These are phyloP conservation scores for Xylaria sp. DNA, from an alignment of 2,329 filamentous ascomycete species.

Conservation along the genomic window DNA sequence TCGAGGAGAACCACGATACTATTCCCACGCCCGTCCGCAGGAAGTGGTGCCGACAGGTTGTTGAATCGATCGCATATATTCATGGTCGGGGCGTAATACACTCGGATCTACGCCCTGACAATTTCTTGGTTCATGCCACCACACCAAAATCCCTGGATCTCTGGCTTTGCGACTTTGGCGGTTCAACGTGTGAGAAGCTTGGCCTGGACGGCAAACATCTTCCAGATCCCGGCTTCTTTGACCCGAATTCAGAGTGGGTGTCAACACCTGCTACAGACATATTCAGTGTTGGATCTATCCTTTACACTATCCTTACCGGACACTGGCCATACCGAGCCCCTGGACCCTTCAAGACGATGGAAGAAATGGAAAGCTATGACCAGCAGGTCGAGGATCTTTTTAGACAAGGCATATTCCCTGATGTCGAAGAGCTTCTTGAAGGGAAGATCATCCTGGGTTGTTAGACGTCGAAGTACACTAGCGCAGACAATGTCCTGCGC, in stretches of 20 bases:
- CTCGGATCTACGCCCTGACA: slow-evolving; percentile 8
- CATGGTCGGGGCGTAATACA: slow-evolving; percentile 8
- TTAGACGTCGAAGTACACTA: slow-evolving; percentile 15
- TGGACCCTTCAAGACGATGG: slow-evolving; percentile 2
- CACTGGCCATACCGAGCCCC: slow-evolving; percentile 9
- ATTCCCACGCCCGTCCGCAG: slow-evolving; percentile 7
- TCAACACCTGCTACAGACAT: slow-evolving; percentile 8
- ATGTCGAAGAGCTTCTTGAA: slow-evolving; percentile 12
- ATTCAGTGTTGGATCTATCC: slow-evolving; percentile 16
- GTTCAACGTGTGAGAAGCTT: slow-evolving; percentile 10
- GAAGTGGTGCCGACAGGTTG: slow-evolving; percentile 15
- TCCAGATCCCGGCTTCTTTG: slow-evolving; percentile 12
- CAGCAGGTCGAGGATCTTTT: slow-evolving; percentile 11
- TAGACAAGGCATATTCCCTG: slow-evolving; percentile 11
- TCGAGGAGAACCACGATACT: slow-evolving; percentile 16
- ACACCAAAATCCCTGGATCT: slow-evolving; percentile 8
- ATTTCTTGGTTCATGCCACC: slow-evolving; percentile 14
- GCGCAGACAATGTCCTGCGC: slow-evolving; percentile 13
- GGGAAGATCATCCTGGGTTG: slow-evolving; percentile 9
- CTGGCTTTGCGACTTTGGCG: slow-evolving; percentile 11
- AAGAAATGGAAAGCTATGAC: slow-evolving; percentile 10
- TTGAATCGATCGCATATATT: slow-evolving; percentile 6
- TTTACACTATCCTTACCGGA: slow-evolving; percentile 17
- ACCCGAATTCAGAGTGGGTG: slow-evolving; percentile 9
- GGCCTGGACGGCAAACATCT: slow-evolving; percentile 4